Conservation (phyloP, 2,329 filamentous ascomycete species). For the Ophiostoma sp. region DNA sequence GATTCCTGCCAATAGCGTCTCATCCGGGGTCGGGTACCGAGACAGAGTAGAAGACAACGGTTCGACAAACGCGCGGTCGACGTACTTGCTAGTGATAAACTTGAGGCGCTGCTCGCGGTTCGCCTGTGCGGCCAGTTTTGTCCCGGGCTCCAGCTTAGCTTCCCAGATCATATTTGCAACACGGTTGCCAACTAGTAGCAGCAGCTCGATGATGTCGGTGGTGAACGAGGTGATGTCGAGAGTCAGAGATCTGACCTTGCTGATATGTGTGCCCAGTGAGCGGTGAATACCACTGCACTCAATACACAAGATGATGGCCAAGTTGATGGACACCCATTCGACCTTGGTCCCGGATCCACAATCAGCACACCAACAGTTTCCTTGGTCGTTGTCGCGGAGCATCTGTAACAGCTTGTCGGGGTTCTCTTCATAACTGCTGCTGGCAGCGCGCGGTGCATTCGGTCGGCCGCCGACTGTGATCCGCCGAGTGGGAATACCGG, state of each 20-base stretch:
- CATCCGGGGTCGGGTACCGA: conserved; percentile 71
- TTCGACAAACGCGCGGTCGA: conserved; percentile 74
- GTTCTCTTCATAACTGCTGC: conserved; percentile 71
- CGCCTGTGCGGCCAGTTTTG: conserved; percentile 71
- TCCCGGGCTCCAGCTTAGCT: conserved; percentile 65
- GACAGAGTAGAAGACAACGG: conserved; percentile 70
- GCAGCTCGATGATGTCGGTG: conserved; percentile 88
- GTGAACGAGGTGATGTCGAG: conserved; percentile 96
- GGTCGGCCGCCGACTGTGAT: conserved; percentile 90
- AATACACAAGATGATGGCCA: conserved; percentile 93
- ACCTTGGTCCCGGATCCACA: conserved; percentile 88
- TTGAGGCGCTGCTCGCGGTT: conserved; percentile 84
- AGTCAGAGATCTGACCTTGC: conserved; percentile 91
- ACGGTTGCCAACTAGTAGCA: conserved; percentile 86
- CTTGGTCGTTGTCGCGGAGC: conserved; percentile 83
- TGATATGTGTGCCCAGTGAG: conserved; percentile 93
- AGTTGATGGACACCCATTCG: conserved; percentile 98
- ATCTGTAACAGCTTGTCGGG: conserved; percentile 81
- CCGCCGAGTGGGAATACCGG: conserved; percentile 65
- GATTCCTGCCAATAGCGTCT: conserved; percentile 83
- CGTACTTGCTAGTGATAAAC: conserved; percentile 95
- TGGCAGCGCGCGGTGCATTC: conserved; percentile 55
- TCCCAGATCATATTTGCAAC: conserved; percentile 98
- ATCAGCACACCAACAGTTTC: conserved; percentile 90
- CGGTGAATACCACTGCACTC: conserved; percentile 97